phyloP scores from a whole-genome alignment of 2,329 filamentous ascomycete genomes.

The Acephala macrosclerotiorum region DNA sequence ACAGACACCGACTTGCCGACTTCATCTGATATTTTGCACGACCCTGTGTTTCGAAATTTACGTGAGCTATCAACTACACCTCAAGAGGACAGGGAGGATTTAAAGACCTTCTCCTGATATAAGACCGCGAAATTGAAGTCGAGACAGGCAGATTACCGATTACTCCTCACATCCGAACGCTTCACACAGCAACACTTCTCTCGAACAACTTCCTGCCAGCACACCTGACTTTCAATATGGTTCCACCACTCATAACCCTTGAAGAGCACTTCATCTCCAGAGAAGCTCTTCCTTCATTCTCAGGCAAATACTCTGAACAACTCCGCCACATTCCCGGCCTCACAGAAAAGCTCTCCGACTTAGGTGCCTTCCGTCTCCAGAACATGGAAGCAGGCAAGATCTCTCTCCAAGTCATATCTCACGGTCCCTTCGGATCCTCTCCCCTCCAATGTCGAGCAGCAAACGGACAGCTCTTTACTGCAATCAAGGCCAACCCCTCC shows the following conservation, averaged over 20 bases:
- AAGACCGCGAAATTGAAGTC: not conserved
- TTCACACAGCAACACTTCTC: not conserved
- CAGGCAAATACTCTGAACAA: conserved; percentile 38
- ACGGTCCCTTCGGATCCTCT: conserved; percentile 33
- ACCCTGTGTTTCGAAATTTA: not conserved
- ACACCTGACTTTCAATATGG: not conserved
- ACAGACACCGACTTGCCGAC: not conserved
- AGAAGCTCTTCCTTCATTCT: conserved; percentile 18
- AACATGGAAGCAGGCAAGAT: conserved; percentile 37
- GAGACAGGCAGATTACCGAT: not conserved
- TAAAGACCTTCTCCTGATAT: not conserved
- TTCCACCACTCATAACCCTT: conserved; percentile 46
- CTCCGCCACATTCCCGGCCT: conserved; percentile 14
- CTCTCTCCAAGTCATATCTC: conserved; percentile 39
- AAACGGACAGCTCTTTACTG: conserved; percentile 43
- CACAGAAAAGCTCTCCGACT: conserved; percentile 14
- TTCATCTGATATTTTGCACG: not conserved
- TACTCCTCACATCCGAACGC: not conserved
- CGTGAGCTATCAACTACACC: not conserved
- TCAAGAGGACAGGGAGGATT: not conserved
- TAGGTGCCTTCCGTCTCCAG: conserved; percentile 32
- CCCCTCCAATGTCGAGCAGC: conserved; percentile 15
- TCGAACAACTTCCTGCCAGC: not conserved
- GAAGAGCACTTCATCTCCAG: conserved; percentile 46
- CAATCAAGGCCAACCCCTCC: conserved; percentile 39